Evolutionary conservation across 495 filamentous ascomycete genomes (phyloP).

Genomic region (Hapsidospora chrysogenum): DNA sequence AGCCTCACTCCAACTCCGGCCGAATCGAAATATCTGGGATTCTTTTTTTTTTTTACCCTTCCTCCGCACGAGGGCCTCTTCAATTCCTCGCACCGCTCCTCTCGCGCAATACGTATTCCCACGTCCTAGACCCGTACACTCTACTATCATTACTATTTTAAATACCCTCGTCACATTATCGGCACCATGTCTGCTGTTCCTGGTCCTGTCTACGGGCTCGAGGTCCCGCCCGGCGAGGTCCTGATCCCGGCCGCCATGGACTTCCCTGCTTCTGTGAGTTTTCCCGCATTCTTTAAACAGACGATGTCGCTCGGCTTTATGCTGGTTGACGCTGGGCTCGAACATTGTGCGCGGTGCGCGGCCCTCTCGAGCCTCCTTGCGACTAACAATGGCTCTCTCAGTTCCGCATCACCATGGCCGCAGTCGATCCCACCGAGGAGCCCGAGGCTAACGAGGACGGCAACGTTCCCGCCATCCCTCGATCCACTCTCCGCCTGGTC

Average conservation of each 20-base stretch:
- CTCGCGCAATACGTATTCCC: no score
- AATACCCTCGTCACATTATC: no score
- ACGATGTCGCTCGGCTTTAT: not conserved
- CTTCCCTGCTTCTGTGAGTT: conserved; percentile 67
- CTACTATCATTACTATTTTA: no score
- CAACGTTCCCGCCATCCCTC: conserved; percentile 41
- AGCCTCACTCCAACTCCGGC: no score
- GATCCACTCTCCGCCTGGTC: conserved; percentile 81
- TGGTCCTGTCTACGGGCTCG: conserved; percentile 76
- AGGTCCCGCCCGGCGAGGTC: conserved; percentile 64
- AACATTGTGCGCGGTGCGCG: no score
- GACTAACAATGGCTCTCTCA: conserved; percentile 17
- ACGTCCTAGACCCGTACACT: no score
- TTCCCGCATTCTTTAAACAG: not conserved
- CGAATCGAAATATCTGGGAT: no score
- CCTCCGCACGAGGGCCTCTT: no score
- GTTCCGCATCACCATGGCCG: conserved; percentile 98
- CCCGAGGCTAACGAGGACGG: conserved; percentile 46
- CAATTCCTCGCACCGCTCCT: no score
- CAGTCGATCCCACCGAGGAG: conserved; percentile 73
- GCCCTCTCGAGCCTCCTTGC: no score
- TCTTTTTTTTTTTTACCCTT: no score
- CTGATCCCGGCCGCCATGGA: conserved; percentile 58
- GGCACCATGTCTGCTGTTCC: conserved; percentile 34
- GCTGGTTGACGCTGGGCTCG: not conserved